phyloP scores from a whole-genome alignment of 768 basidiomycete species.

The Xanthoconium purpureum region DNA sequence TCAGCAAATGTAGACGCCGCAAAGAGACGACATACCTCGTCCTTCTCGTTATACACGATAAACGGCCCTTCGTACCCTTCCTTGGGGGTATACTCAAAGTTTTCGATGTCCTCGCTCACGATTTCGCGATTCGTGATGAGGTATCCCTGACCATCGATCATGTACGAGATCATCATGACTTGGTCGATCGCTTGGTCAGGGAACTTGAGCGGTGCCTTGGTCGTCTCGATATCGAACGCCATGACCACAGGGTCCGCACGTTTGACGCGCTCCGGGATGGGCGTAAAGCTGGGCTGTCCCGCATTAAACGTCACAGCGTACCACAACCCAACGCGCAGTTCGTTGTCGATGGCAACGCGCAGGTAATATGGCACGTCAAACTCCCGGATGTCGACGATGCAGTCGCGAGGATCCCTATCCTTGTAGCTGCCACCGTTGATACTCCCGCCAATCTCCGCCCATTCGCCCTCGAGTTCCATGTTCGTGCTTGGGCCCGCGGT shows the following conservation, averaged over 20 bases:
- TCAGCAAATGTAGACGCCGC: neutral
- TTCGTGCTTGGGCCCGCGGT: slow-evolving; percentile 66
- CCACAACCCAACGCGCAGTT: slow-evolving; percentile 97
- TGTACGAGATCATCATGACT: slow-evolving; percentile 99
- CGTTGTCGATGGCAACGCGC: slow-evolving; percentile 98
- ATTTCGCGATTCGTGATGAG: slow-evolving; percentile 98
- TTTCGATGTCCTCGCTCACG: slow-evolving; percentile 94
- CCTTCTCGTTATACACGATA: slow-evolving; percentile 88
- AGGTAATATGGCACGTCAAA: slow-evolving; percentile 97
- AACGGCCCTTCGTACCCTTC: slow-evolving; percentile 98
- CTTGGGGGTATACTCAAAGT: slow-evolving; percentile 98
- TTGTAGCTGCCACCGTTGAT: slow-evolving; percentile 38
- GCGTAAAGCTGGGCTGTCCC: slow-evolving; percentile 72
- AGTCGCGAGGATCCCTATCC: slow-evolving; percentile 84
- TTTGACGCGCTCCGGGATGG: slow-evolving; percentile 82
- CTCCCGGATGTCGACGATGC: slow-evolving; percentile 91
- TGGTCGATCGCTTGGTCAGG: slow-evolving; percentile 95
- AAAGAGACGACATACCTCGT: slow-evolving; percentile 59
- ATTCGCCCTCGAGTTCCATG: slow-evolving; percentile 67
- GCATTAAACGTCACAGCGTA: slow-evolving; percentile 82
- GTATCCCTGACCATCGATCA: slow-evolving; percentile 97
- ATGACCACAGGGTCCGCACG: slow-evolving; percentile 99
- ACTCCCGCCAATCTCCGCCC: slow-evolving; percentile 45
- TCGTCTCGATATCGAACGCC: slow-evolving; percentile 99
- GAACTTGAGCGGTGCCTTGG: slow-evolving; percentile 99